These are phyloP conservation scores for Xylaria sp. DNA, from an alignment of 2,329 filamentous ascomycete genomes.

Conservation along the genomic window DNA sequence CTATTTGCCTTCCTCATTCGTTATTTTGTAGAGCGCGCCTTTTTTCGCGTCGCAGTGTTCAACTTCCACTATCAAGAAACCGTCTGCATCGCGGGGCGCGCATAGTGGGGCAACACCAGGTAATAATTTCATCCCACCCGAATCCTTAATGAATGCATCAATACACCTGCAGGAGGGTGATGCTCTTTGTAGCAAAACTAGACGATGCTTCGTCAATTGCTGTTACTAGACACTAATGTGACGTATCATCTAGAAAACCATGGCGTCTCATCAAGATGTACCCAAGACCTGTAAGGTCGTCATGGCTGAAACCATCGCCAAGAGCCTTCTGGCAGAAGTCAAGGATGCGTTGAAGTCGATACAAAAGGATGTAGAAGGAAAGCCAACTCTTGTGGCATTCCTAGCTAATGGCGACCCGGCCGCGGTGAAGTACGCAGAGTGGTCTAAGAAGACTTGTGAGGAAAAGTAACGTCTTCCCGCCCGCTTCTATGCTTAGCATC, in stretches of 20 bases:
- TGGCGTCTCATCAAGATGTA: constrained; percentile 54
- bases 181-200: background rate
- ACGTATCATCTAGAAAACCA: constrained; percentile 41
- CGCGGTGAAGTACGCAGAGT: constrained; percentile 93
- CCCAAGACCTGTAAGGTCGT: constrained; percentile 90
- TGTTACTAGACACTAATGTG: constrained; percentile 6
- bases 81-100: constrained; percentile 38
- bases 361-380: constrained; percentile 61
- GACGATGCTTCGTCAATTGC: background rate
- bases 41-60: constrained; percentile 11
- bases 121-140: constrained; percentile 14
- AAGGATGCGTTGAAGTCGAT: constrained; percentile 77
- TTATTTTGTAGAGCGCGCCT: constrained; percentile 10
- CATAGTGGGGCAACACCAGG: constrained; percentile 38
- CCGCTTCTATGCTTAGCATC: constrained; percentile 19
- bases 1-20: constrained; percentile 10
- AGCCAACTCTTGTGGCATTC: constrained; percentile 88
- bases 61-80: constrained; percentile 17
- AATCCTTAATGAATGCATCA: too few relatives aligned
- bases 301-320: constrained; percentile 87
- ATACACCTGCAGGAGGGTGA: background rate
- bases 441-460: constrained; percentile 94
- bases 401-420: constrained; percentile 92
- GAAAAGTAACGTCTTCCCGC: constrained; percentile 78
- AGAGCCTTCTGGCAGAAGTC: constrained; percentile 81